Percentiles rank a stretch among this genome's conserved stretches.
Evolutionary conservation across 306 rosid genomes (phyloP).

Genomic region (Casuarina cunninghamiana): DNA sequence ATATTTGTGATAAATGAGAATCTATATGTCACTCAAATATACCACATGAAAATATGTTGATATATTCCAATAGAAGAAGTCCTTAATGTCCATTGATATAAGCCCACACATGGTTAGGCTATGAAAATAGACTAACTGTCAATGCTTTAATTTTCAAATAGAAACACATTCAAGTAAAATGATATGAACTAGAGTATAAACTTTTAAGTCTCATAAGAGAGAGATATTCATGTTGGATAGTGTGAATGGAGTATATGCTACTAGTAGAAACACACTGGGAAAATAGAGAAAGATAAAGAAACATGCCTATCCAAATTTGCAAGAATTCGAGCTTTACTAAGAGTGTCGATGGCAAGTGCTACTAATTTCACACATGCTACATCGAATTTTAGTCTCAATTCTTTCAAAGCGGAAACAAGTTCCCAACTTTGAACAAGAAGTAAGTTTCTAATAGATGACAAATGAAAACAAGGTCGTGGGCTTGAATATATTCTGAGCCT

Average conservation of each 20-base stretch:
- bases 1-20: no score
- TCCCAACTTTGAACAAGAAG: slow-evolving; percentile 64
- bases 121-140: no score
- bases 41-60: no score
- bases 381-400: slow-evolving; percentile 62
- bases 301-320: slow-evolving; percentile 71
- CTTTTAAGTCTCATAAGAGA: no score
- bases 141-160: neutral
- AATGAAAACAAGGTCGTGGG: slow-evolving; percentile 1
- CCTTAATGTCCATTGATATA: no score
- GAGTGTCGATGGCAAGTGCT: slow-evolving; percentile 78
- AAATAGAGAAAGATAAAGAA: slow-evolving; percentile 5
- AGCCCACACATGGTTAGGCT: no score
- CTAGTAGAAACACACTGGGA: slow-evolving; percentile 22
- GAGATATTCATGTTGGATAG: no score
- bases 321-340: slow-evolving; percentile 73
- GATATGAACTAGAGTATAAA: neutral
- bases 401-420: slow-evolving; percentile 72
- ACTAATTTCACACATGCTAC: slow-evolving; percentile 73
- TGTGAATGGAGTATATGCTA: slow-evolving; percentile 3
- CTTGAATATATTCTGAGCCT: no score
- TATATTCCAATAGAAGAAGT: no score
- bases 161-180: neutral
- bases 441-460: slow-evolving; percentile 13
- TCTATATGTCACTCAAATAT: no score